Conservation (phyloP, 768 basidiomycete genomes). For the Hirschioporus abietinus region DNA sequence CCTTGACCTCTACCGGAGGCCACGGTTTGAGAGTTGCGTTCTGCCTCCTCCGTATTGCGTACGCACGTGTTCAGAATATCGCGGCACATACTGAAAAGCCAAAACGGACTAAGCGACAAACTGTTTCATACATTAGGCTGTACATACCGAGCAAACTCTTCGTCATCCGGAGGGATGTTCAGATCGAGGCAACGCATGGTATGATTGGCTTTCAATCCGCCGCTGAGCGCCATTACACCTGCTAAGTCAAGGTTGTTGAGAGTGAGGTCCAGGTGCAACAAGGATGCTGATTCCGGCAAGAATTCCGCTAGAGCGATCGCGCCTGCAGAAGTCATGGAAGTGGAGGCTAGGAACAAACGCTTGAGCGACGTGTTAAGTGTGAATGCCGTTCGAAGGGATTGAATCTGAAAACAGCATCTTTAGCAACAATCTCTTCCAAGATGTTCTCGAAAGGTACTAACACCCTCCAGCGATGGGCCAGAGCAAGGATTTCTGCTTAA, state of each 20-base stretch:
- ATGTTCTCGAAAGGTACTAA: conserved; percentile 32
- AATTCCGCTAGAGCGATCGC: conserved; percentile 97
- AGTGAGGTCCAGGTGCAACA: conserved; percentile 91
- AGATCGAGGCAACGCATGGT: conserved; percentile 90
- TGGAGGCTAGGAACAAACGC: conserved; percentile 85
- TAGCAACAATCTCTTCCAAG: neutral
- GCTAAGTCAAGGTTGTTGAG: conserved; percentile 80
- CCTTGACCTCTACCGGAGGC: conserved; percentile 45
- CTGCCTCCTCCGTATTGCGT: conserved; percentile 89
- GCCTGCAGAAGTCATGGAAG: conserved; percentile 71
- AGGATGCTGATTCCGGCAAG: conserved; percentile 80
- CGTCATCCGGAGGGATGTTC: conserved; percentile 82
- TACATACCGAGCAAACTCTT: conserved; percentile 60
- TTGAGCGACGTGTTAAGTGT: conserved; percentile 89
- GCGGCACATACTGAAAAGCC: conserved; percentile 57
- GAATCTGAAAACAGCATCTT: conserved; percentile 45
- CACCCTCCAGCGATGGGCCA: conserved; percentile 86
- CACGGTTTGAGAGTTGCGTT: conserved; percentile 26
- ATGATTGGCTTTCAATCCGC: conserved; percentile 78
- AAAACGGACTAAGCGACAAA: conserved; percentile 20
- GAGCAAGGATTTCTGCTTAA: conserved; percentile 91
- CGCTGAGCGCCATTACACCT: conserved; percentile 87
- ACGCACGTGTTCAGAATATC: conserved; percentile 89
- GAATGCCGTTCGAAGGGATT: conserved; percentile 88
- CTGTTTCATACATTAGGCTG: neutral